Base-by-base conservation (phyloP, 139 green algal species). In the Tetraselmis chui region DNA sequence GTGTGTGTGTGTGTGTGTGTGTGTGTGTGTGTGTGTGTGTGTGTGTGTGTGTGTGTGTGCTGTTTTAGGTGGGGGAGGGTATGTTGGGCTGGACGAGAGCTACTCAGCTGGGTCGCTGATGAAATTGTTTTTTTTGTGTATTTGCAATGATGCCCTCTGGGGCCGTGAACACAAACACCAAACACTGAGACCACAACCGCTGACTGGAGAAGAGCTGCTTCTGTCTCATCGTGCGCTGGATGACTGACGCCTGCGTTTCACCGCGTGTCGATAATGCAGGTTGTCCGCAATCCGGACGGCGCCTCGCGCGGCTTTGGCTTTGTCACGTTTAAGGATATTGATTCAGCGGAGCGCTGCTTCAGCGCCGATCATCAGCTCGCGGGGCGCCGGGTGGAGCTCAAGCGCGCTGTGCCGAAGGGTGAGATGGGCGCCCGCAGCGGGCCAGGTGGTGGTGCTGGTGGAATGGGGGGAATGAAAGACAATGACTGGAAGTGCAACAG, bases 251-350 rank as follows among this genome's bases (percentile, higher is more conserved):
- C n/a, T n/a, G n/a, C n/a, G n/a, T n/a, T n/a, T n/a, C n/a, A n/a
- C n/a, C n/a, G n/a, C 0, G 1, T 67, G 23, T 24, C 32, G 29
- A 18, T 31, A 28, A 5, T 80, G 32, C 89, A 94, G 86, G 88
- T 95, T 26, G 83, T 96, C 75, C 85, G 91, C 59, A 92, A 93
- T 75, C 85, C 87, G 29, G 89, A 96, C 31, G 92, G 92, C 77
- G 77, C 83, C 27, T 92, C 89, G 1, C 85, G 93, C 18, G 93
- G 93, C 79, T 96, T 95, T 90, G 93, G 93, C 76, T 97, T 97
- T 88, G 90, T 97, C n/a, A 96, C 92, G 1, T 97, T 91, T 76
- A 86, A 91, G 1, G 18, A 18, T 18, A 5, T 67, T 5, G 45
- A 67, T 5, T 5, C 5, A 5, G 5, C 45, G 45, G 45, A 67